These are phyloP conservation scores for Knoxdaviesia proteae DNA, from an alignment of 2,329 filamentous ascomycete species.

Conservation along the genomic window DNA sequence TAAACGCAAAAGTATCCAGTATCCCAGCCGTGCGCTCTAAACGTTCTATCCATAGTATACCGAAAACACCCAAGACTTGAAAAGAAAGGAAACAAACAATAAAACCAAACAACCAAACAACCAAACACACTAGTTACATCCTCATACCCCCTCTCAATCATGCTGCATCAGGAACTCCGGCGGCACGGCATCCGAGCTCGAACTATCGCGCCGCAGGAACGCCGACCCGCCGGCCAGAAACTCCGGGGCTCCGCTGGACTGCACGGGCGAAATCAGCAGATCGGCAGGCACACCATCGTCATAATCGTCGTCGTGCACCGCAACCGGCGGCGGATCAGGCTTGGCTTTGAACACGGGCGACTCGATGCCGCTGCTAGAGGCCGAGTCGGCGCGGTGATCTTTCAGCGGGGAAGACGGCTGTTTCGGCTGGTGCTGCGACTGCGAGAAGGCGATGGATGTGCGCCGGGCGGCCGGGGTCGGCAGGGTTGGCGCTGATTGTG, in stretches of 20 bases:
- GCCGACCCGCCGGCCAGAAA: neutral
- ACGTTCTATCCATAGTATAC: too few relatives aligned
- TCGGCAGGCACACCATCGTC: slow-evolving; percentile 23
- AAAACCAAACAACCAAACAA: neutral
- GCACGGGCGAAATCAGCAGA: slow-evolving; percentile 15
- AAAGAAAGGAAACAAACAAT: too few relatives aligned
- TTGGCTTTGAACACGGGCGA: slow-evolving; percentile 4
- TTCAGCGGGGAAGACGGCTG: too few relatives aligned
- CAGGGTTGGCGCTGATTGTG: neutral
- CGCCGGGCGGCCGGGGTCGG: neutral
- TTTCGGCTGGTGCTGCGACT: neutral
- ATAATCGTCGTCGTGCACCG: slow-evolving; percentile 10
- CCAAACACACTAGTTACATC: neutral
- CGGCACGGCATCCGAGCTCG: slow-evolving; percentile 23
- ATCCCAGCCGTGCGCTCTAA: too few relatives aligned
- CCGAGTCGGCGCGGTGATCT: too few relatives aligned
- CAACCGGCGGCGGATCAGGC: slow-evolving; percentile 4
- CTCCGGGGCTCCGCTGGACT: slow-evolving; percentile 3
- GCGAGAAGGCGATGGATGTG: neutral
- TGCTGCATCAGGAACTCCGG: slow-evolving; percentile 30
- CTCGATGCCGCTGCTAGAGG: neutral
- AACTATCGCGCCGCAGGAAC: slow-evolving; percentile 14
- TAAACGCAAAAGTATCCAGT: too few relatives aligned
- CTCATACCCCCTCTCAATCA: neutral
- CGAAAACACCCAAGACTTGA: too few relatives aligned